Percentiles rank a stretch among this genome's conserved stretches.
Conservation (phyloP, 208 protist species). For the Acanthamoeba lenticulata region DNA sequence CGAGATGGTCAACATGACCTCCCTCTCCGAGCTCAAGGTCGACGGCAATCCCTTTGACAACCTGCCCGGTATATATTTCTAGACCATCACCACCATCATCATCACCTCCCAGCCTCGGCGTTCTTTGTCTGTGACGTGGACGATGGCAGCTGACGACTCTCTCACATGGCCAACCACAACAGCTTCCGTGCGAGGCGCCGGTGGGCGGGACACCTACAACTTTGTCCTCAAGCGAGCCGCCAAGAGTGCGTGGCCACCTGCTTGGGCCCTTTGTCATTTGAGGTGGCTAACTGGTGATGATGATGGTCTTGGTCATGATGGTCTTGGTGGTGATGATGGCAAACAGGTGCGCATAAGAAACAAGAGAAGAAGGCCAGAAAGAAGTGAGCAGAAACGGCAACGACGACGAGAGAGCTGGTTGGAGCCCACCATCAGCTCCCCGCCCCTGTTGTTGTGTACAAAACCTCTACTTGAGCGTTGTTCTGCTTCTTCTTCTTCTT, state of each 20-base stretch:
- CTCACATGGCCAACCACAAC: too few relatives aligned
- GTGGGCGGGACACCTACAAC: slow-evolving; percentile 64
- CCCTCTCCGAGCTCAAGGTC: slow-evolving; percentile 58
- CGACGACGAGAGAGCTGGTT: background rate
- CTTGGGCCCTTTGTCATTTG: too few relatives aligned
- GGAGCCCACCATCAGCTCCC: background rate
- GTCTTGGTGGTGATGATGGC: background rate
- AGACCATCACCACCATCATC: background rate
- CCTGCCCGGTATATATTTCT: background rate
- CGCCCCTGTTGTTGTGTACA: background rate
- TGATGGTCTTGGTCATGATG: too few relatives aligned
- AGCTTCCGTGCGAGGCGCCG: background rate
- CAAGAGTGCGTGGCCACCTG: slow-evolving; percentile 2
- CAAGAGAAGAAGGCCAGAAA: slow-evolving; percentile 24
- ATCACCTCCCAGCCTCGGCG: background rate
- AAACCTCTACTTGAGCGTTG: background rate
- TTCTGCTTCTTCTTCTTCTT: background rate
- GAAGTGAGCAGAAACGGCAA: background rate
- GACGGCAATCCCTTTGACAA: slow-evolving; percentile 65
- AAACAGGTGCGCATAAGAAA: background rate
- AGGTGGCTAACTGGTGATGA: too few relatives aligned
- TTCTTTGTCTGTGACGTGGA: background rate
- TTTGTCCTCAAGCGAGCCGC: slow-evolving; percentile 59
- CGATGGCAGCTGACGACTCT: too few relatives aligned
- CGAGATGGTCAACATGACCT: slow-evolving; percentile 66